phyloP scores from a whole-genome alignment of 2,329 filamentous ascomycete genomes.

The Alternaria alternata region DNA sequence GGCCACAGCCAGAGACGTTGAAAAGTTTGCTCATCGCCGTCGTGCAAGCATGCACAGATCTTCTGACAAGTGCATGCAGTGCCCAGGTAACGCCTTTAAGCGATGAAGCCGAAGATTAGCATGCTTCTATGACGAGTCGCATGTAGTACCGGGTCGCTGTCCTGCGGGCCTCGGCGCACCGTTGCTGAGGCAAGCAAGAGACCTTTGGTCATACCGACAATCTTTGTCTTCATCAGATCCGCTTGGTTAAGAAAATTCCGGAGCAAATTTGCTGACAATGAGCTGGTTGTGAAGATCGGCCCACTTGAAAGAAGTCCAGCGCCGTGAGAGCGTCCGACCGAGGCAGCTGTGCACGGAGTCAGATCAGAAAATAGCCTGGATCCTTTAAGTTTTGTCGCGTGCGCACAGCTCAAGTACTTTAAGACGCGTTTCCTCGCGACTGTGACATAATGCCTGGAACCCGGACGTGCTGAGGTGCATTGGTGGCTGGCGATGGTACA shows the following conservation, averaged over 20 bases:
- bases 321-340: conserved; percentile 20
- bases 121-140: conserved; percentile 27
- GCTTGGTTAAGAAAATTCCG: conserved; percentile 33
- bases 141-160: conserved; percentile 24
- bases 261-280: conserved; percentile 37
- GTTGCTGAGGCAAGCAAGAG: conserved; percentile 27
- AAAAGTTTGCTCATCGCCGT: conserved; percentile 43
- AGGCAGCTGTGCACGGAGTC: conserved; percentile 35
- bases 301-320: conserved; percentile 34
- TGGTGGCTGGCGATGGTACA: conserved; percentile 31
- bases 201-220: conserved; percentile 32
- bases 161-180: conserved; percentile 20
- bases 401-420: conserved; percentile 38
- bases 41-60: conserved; percentile 35
- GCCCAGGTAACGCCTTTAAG: conserved; percentile 34
- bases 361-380: conserved; percentile 36
- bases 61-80: conserved; percentile 37
- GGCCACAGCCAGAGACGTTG: conserved; percentile 31
- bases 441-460: conserved; percentile 36
- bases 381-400: conserved; percentile 39
- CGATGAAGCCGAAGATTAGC: conserved; percentile 29
- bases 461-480: conserved; percentile 32
- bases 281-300: conserved; percentile 15
- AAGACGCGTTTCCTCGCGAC: conserved; percentile 45
- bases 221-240: conserved; percentile 17